Percentiles rank a stretch among this genome's conserved stretches.
Evolutionary conservation across 805 yeast genomes (phyloP).

Genomic region (Candida qinlingensis): DNA sequence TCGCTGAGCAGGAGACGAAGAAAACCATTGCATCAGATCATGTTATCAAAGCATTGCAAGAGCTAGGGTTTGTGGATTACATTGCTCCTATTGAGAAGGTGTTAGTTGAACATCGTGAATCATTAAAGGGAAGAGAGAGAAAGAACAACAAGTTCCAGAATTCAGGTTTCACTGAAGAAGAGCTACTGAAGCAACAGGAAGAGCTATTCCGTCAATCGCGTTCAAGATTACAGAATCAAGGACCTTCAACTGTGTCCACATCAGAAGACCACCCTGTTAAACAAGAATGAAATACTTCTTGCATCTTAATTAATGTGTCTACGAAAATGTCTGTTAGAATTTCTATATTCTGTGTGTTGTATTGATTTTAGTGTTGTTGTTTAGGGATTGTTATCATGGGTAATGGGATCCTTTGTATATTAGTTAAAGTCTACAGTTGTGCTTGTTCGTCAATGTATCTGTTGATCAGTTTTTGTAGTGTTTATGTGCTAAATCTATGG

Average conservation of each 20-base stretch:
- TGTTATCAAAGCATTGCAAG: slow-evolving; percentile 82
- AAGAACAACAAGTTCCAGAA: slow-evolving; percentile 90
- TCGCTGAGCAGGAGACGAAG: slow-evolving; percentile 93
- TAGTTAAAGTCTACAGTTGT: not conserved
- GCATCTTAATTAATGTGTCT: not conserved
- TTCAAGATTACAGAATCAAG: slow-evolving; percentile 46
- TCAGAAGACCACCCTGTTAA: slow-evolving; percentile 8
- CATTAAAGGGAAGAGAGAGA: slow-evolving; percentile 82
- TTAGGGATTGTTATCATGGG: too few relatives aligned
- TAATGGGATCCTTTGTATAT: not conserved
- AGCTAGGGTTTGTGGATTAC: slow-evolving; percentile 82
- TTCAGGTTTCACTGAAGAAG: slow-evolving; percentile 90
- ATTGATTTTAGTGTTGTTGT: not conserved
- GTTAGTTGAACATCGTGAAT: slow-evolving; percentile 80
- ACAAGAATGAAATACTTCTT: slow-evolving; percentile 1
- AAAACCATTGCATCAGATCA: slow-evolving; percentile 97
- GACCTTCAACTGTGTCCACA: not conserved
- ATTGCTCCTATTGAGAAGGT: slow-evolving; percentile 76
- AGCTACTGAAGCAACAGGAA: slow-evolving; percentile 85
- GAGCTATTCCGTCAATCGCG: slow-evolving; percentile 79
- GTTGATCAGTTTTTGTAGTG: not conserved
- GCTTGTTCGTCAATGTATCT: too few relatives aligned
- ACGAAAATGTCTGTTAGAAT: not conserved
- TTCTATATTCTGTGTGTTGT: slow-evolving; percentile 1
- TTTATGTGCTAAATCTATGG: not conserved